phyloP scores from a whole-genome alignment of 2,329 filamentous ascomycete genomes.

The Epichloe aotearoae region DNA sequence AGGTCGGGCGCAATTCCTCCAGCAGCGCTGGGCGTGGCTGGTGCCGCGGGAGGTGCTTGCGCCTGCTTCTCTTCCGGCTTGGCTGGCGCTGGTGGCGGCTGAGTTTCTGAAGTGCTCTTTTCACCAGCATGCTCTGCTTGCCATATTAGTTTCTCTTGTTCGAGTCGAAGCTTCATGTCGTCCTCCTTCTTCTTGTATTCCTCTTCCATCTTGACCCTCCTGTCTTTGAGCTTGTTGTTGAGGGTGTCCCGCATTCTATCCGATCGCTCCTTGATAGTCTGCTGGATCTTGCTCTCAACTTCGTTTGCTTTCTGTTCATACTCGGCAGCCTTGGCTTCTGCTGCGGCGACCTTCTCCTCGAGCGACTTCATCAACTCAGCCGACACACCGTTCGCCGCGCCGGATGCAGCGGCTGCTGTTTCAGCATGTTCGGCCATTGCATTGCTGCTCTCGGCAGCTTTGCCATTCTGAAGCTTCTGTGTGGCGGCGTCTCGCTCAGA shows the following conservation, averaged over 20 bases:
- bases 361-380: slow-evolving; percentile 48
- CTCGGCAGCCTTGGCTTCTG: slow-evolving; percentile 49
- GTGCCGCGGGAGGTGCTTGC: slow-evolving; percentile 9
- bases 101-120: slow-evolving; percentile 11
- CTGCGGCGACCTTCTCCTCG: slow-evolving; percentile 46
- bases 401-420: neutral
- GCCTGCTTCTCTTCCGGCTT: slow-evolving; percentile 19
- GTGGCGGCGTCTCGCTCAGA: slow-evolving; percentile 52
- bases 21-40: slow-evolving; percentile 22
- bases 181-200: slow-evolving; percentile 41
- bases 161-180: slow-evolving; percentile 40
- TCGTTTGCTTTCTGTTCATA: slow-evolving; percentile 50
- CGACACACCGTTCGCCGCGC: slow-evolving; percentile 23
- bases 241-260: slow-evolving; percentile 56
- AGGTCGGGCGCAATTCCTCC: slow-evolving; percentile 27
- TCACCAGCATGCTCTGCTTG: slow-evolving; percentile 35
- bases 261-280: slow-evolving; percentile 49
- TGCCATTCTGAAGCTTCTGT: slow-evolving; percentile 21
- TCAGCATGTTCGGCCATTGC: neutral
- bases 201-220: slow-evolving; percentile 38
- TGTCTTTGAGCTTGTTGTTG: slow-evolving; percentile 58
- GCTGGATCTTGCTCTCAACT: slow-evolving; percentile 48
- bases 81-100: slow-evolving; percentile 23
- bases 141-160: slow-evolving; percentile 52
- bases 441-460: slow-evolving; percentile 8